Percentiles rank a stretch among this genome's conserved stretches.
phyloP scores from a whole-genome alignment of 805 yeast genomes.

The Candida morakotiae region DNA sequence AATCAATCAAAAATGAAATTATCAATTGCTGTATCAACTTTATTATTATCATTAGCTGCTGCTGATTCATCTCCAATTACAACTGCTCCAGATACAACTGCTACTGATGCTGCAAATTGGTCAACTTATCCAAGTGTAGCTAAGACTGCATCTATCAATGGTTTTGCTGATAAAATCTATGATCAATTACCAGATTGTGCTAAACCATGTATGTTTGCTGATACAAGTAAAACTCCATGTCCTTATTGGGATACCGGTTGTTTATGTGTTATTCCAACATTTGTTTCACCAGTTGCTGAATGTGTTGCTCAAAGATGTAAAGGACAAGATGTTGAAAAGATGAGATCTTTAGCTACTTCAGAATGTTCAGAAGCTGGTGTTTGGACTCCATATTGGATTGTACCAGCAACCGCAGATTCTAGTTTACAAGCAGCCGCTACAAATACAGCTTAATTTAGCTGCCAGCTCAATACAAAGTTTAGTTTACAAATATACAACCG shows the following conservation, averaged over 20 bases:
- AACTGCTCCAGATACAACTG: not conserved
- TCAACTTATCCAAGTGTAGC: slow-evolving; percentile 35
- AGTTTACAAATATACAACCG: no score
- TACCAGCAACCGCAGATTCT: slow-evolving; percentile 11
- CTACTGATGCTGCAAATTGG: slow-evolving; percentile 3
- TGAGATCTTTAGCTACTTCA: slow-evolving; percentile 24
- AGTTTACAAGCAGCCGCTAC: slow-evolving; percentile 20
- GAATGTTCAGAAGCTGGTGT: slow-evolving; percentile 21
- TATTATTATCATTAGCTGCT: not conserved
- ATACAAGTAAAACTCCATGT: slow-evolving; percentile 42
- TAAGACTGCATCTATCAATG: slow-evolving; percentile 43
- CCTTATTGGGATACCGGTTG: slow-evolving; percentile 44
- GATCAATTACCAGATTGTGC: slow-evolving; percentile 40
- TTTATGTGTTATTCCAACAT: slow-evolving; percentile 37
- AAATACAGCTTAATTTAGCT: no score
- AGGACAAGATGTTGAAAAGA: slow-evolving; percentile 25
- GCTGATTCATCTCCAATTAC: slow-evolving; percentile 1
- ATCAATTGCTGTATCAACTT: not conserved
- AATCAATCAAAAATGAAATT: slow-evolving; percentile 4
- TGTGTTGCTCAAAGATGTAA: slow-evolving; percentile 36
- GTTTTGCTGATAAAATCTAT: slow-evolving; percentile 21
- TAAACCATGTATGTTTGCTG: slow-evolving; percentile 22
- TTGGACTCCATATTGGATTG: slow-evolving; percentile 26
- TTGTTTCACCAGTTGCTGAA: slow-evolving; percentile 27
- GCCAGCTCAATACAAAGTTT: no score